Base-by-base conservation (phyloP, 352 stramenopile species). In the Aphanomyces invadans region DNA sequence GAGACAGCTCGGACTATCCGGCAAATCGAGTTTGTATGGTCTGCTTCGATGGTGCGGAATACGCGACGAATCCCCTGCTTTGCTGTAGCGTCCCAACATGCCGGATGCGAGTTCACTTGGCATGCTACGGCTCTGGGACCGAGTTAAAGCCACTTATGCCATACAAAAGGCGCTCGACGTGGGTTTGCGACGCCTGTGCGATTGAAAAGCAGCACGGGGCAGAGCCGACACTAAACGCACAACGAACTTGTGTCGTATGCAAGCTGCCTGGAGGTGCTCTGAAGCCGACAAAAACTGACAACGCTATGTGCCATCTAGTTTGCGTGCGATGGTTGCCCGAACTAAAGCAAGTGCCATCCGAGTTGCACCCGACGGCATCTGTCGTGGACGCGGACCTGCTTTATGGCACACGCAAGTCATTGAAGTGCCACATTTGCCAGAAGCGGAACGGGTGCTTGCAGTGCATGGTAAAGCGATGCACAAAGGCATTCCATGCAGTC, bases 311-410 rank as follows among this genome's bases (percentile, higher is more conserved):
- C 44, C 88, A 96, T 71, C 77, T 95, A 29, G 71, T 92, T 57
- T 96, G 88, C 49, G 72, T 87, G 44, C 83, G 89, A 54, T 96
- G 88, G 88, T 85, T 95, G 45, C 88, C 88, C 2, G 88, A 96
- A 73, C 82, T 96, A 32, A 87, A 74, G 53, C 81, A 90, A 66
- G 88, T 79, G 25, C 69, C 88, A 12, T 61, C 71, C 0, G 83
- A 80, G 21, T 65, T 72, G 36, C 72, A 88, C 72, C 76, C 90
- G 64, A 71, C 91, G 64, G 61, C 69, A 17, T 39, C 38, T 9
- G 46, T 69, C 26, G 77, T 94, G 31, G 71, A 92, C 42, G 83
- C 92, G 42, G 71, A 76, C 9, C 62, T 78, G 38, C 67, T 95
- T 25, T 80, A 94, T 46, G 71, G 69, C 26, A 92, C 78, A 31